Conservation (phyloP, 306 rosid genomes). For the Sophora flavescens region DNA sequence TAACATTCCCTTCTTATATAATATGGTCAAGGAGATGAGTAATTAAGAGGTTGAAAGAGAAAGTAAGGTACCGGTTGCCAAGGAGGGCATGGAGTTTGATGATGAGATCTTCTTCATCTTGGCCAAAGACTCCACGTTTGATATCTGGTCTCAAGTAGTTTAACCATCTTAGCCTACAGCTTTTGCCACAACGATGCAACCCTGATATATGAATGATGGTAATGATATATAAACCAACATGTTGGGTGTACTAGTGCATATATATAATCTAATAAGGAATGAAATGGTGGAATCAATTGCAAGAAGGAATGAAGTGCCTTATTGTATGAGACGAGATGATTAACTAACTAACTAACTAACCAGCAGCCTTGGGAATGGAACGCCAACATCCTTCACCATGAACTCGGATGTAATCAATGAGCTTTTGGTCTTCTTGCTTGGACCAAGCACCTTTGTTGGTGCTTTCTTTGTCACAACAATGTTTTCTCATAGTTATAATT, state of each 20-base stretch:
- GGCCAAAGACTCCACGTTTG: slow-evolving; percentile 73
- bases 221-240: too few species aligned
- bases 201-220: slow-evolving; percentile 44
- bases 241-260: too few species aligned
- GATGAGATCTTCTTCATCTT: slow-evolving; percentile 85
- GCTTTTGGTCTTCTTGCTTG: slow-evolving; percentile 77
- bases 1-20: too few species aligned
- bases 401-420: slow-evolving; percentile 61
- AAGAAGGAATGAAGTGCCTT: too few species aligned
- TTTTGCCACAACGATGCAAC: slow-evolving; percentile 77
- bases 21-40: not conserved
- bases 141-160: slow-evolving; percentile 76
- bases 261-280: too few species aligned
- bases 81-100: slow-evolving; percentile 83
- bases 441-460: slow-evolving; percentile 84
- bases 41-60: not conserved
- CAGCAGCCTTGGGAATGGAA: slow-evolving; percentile 79
- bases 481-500: slow-evolving; percentile 56
- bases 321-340: not conserved
- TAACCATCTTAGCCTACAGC: slow-evolving; percentile 84
- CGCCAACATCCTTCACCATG: slow-evolving; percentile 84
- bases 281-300: too few species aligned
- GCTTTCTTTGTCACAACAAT: slow-evolving; percentile 69
- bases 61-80: slow-evolving; percentile 65
- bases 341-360: slow-evolving; percentile 35